Base-by-base conservation (phyloP, 768 basidiomycete species). In the Kwoniella shandongensis region DNA sequence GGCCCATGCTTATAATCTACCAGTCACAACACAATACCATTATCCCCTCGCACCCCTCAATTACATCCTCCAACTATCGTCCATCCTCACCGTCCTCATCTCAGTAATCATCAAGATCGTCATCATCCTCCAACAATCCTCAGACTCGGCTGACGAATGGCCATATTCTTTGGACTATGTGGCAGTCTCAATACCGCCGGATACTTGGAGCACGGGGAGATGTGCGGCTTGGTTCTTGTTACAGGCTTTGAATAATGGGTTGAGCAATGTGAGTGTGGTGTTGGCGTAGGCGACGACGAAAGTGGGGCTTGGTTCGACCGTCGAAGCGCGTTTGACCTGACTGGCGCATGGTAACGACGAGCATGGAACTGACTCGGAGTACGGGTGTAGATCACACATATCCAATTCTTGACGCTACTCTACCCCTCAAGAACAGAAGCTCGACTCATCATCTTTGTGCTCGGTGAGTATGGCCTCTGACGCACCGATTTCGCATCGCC, bases 131-230 rank as follows among this genome's bases (percentile, higher is more conserved):
- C 78, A 81, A 1, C 79, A 82, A 0, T 79, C 86, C 1, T 75
- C 82, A 2, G 66, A 78, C 2, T 84, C 88, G 70, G 89, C 88
- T 65, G 80, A 83, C 62, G 78, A 79, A 39, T 96, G 91, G 91
- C 93, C 96, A 0, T 99, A 91, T 76, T 94, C 96, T 89, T 84
- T 97, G 38, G 87, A 86, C 67, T 99, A 96, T 69, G 81, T 97
- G 52, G 85, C 89, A 6, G 84, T 93, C 35, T 81, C 84, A 59
- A 84, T 92, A 0, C 89, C 89, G 4, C 85, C 85, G 17, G 70
- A 79, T 20, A 78, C 78, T 7, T 98, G 94, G 94, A 80, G 79
- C 5, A 62, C 79, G 2, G 81, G 82, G 0, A 82, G 89, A 61
- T 79, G 83, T 15, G 86, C 84, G 0, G 85, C 86, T 0, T 97